phyloP scores from a whole-genome alignment of 768 basidiomycete species.

The Amanita muscaria region DNA sequence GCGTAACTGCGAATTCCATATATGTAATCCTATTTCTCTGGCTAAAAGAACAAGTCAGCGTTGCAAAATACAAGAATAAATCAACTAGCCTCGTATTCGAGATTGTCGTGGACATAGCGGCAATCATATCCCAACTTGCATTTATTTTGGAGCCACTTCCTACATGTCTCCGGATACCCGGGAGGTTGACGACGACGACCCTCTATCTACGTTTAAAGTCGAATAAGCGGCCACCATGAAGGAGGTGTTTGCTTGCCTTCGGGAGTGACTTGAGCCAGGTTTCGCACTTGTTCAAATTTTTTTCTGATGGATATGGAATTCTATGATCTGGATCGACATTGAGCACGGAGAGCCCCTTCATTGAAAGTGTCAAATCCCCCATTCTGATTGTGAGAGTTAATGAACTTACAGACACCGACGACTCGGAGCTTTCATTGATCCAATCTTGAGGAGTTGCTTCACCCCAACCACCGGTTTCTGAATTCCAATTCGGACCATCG shows the following conservation, averaged over 20 bases:
- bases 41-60: no score
- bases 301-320: background rate
- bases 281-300: background rate
- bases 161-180: slow-evolving; percentile 17
- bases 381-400: no score
- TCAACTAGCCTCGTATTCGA: slow-evolving; percentile 23
- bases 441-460: background rate
- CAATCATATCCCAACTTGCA: slow-evolving; percentile 23
- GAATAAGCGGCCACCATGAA: no score
- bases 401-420: background rate
- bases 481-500: background rate
- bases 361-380: no score
- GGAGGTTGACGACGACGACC: background rate
- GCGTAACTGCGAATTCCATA: no score
- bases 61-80: no score
- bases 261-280: background rate
- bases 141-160: slow-evolving; percentile 18
- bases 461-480: background rate
- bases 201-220: no score
- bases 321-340: background rate
- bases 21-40: no score
- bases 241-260: background rate
- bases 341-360: no score
- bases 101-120: slow-evolving; percentile 22
- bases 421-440: background rate